Evolutionary conservation across 73 alveolate genomes (phyloP).

Genomic region (Stentor roeselii): DNA sequence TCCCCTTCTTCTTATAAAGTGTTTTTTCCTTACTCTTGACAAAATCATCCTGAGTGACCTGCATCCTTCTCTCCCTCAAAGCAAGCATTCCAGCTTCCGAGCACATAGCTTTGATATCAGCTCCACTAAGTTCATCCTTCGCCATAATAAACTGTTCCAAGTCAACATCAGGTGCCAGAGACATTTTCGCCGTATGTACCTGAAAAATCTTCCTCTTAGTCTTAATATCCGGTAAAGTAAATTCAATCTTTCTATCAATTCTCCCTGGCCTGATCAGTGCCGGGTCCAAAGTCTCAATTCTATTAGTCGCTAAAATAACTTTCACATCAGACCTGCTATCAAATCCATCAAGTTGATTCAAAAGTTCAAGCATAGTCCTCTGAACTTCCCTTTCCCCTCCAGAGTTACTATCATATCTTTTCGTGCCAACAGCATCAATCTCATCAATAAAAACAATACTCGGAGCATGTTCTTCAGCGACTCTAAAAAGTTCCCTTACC

Average conservation of each 20-base stretch:
- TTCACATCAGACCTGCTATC: conserved; percentile 98
- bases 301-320: conserved; percentile 98
- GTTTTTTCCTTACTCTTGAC: conserved; percentile 98
- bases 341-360: conserved; percentile 98
- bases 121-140: conserved; percentile 96
- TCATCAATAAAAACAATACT: conserved; percentile 98
- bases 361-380: conserved; percentile 99
- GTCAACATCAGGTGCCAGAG: conserved; percentile 95
- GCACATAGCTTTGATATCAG: conserved; percentile 97
- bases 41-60: conserved; percentile 90
- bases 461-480: conserved; percentile 99
- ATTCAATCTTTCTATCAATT: conserved; percentile 98
- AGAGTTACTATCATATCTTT: conserved; percentile 94
- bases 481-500: conserved; percentile 92
- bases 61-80: conserved; percentile 98
- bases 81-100: conserved; percentile 99
- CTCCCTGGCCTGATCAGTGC: conserved; percentile 99
- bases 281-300: conserved; percentile 98
- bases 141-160: conserved; percentile 97
- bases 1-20: conserved; percentile 97
- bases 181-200: conserved; percentile 97
- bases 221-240: conserved; percentile 97
- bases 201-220: conserved; percentile 97
- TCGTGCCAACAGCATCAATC: conserved; percentile 99
- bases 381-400: conserved; percentile 99